Evolutionary conservation across 2,329 filamentous ascomycete genomes (phyloP).

Genomic region (Chalaropsis thielavioides): DNA sequence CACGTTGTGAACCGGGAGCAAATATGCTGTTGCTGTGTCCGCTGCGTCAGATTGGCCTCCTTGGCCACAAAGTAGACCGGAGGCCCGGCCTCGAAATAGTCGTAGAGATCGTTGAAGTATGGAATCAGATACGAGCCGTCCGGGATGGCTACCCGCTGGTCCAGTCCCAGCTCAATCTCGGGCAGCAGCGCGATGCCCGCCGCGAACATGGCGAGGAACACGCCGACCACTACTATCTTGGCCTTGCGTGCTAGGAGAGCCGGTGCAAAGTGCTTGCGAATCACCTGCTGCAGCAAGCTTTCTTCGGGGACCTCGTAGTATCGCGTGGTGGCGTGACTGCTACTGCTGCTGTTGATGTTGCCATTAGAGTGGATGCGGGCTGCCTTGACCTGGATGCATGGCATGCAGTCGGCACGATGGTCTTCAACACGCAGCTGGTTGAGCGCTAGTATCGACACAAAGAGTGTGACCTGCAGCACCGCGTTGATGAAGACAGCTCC

Average conservation of each 20-base stretch:
- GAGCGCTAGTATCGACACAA: slow-evolving; percentile 76
- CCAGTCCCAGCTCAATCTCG: slow-evolving; percentile 69
- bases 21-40: slow-evolving; percentile 65
- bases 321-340: slow-evolving; percentile 31
- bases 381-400: slow-evolving; percentile 68
- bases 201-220: slow-evolving; percentile 80
- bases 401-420: slow-evolving; percentile 79
- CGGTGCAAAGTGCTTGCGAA: slow-evolving; percentile 80
- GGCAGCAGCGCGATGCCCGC: slow-evolving; percentile 75
- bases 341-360: slow-evolving; percentile 28
- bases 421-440: slow-evolving; percentile 87
- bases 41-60: slow-evolving; percentile 62
- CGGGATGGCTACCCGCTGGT: slow-evolving; percentile 88
- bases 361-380: slow-evolving; percentile 51
- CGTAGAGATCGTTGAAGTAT: slow-evolving; percentile 92
- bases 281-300: slow-evolving; percentile 69
- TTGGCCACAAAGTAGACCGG: slow-evolving; percentile 93
- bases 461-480: slow-evolving; percentile 92
- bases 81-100: slow-evolving; percentile 79
- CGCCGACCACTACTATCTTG: slow-evolving; percentile 58
- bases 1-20: slow-evolving; percentile 89
- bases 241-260: slow-evolving; percentile 63
- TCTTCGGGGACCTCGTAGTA: slow-evolving; percentile 70
- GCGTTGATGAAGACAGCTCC: slow-evolving; percentile 96
- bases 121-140: slow-evolving; percentile 87